Conservation (phyloP, 305 asterid genomes). For the Fraxinus xanthoxyloides region DNA sequence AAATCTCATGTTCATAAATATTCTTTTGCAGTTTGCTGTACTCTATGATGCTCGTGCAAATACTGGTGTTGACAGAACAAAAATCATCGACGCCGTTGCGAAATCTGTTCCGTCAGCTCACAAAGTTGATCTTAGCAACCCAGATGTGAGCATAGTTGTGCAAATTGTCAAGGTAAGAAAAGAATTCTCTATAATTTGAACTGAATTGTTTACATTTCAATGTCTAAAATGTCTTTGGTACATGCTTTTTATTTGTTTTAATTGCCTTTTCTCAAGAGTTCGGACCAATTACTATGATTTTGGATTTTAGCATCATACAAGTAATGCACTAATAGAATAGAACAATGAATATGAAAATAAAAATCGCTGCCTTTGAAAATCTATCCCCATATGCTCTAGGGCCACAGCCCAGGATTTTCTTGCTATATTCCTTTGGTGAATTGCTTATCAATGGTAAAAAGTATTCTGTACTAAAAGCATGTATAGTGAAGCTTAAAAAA, state of each 20-base stretch:
- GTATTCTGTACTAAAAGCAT: neutral
- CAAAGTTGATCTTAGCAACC: conserved; percentile 84
- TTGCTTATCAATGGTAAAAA: neutral
- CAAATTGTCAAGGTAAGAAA: conserved; percentile 78
- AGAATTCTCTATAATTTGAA: neutral
- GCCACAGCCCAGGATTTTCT: neutral
- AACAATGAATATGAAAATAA: neutral
- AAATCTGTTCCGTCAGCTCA: conserved; percentile 74
- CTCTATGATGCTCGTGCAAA: conserved; percentile 93
- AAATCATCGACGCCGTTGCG: conserved; percentile 81
- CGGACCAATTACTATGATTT: neutral
- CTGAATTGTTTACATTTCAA: neutral
- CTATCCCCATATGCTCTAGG: neutral
- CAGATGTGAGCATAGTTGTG: conserved; percentile 72
- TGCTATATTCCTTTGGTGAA: neutral
- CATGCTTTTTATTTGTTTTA: neutral
- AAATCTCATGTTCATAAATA: conserved; percentile 2
- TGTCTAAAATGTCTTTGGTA: neutral
- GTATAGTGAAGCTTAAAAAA: neutral
- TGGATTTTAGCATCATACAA: neutral
- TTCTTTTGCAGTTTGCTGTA: conserved; percentile 67
- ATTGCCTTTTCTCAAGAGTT: neutral
- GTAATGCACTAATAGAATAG: neutral
- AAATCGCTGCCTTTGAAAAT: neutral
- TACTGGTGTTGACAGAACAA: conserved; percentile 73